Percentiles rank a stretch among this genome's conserved stretches.
Conservation (phyloP, 495 filamentous ascomycete species). For the Penicillium riverlandense region DNA sequence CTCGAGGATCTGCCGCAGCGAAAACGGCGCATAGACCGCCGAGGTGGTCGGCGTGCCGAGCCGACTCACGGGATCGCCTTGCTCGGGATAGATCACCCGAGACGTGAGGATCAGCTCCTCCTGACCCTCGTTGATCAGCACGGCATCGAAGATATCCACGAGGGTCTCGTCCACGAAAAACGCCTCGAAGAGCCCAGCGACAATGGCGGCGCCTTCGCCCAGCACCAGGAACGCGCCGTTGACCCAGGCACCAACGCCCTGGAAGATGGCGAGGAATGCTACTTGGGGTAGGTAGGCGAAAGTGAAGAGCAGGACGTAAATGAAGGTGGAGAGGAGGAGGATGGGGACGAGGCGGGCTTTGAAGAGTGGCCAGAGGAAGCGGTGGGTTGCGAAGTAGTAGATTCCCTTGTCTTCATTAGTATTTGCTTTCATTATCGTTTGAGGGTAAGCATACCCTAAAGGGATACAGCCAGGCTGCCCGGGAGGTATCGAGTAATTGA, state of each 20-base stretch:
- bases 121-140: slow-evolving; percentile 52
- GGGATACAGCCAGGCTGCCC: slow-evolving; percentile 48
- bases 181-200: slow-evolving; percentile 56
- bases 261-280: slow-evolving; percentile 58
- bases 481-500: slow-evolving; percentile 17
- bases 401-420: slow-evolving; percentile 39
- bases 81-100: slow-evolving; percentile 47
- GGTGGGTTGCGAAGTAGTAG: slow-evolving; percentile 51
- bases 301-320: slow-evolving; percentile 55
- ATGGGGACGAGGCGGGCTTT: slow-evolving; percentile 51
- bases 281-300: slow-evolving; percentile 57
- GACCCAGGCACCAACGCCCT: slow-evolving; percentile 51
- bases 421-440: background rate
- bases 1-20: slow-evolving; percentile 68
- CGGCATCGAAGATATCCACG: slow-evolving; percentile 61
- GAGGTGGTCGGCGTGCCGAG: slow-evolving; percentile 52
- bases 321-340: slow-evolving; percentile 50
- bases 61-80: slow-evolving; percentile 42
- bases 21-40: slow-evolving; percentile 60
- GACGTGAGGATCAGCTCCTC: slow-evolving; percentile 48
- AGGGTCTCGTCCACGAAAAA: slow-evolving; percentile 64
- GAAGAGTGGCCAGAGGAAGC: slow-evolving; percentile 57
- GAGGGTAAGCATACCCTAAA: too few species aligned
- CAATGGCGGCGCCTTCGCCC: slow-evolving; percentile 56
- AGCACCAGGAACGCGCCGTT: slow-evolving; percentile 59